Evolutionary conservation across 352 stramenopile species (phyloP).

Genomic region (Globisporangium nodosum): DNA sequence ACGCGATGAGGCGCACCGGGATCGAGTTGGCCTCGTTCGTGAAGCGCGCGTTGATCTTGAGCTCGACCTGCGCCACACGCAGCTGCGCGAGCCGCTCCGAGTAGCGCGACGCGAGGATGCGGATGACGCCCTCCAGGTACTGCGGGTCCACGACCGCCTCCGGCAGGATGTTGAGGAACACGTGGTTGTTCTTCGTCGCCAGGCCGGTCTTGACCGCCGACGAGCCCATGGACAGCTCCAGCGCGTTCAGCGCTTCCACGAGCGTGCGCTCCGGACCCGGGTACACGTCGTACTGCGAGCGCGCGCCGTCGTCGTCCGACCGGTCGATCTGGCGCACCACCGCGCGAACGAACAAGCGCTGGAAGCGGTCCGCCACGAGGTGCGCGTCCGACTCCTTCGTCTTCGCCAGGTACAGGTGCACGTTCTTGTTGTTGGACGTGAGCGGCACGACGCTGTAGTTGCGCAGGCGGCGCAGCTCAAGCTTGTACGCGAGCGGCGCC

Average conservation of each 20-base stretch:
- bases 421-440: conserved; percentile 93
- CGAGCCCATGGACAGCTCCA: conserved; percentile 94
- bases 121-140: conserved; percentile 95
- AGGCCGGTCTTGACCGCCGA: conserved; percentile 76
- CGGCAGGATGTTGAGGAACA: conserved; percentile 98
- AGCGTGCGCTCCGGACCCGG: conserved; percentile 95
- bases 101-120: conserved; percentile 83
- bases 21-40: conserved; percentile 92
- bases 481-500: conserved; percentile 95
- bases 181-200: conserved; percentile 95
- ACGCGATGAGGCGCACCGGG: conserved; percentile 93
- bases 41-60: conserved; percentile 94
- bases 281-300: conserved; percentile 88
- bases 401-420: conserved; percentile 98
- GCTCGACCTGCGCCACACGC: conserved; percentile 95
- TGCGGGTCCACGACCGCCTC: conserved; percentile 93
- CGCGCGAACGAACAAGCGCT: conserved; percentile 95
- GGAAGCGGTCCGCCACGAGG: conserved; percentile 82
- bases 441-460: conserved; percentile 97
- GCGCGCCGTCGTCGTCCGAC: conserved; percentile 60
- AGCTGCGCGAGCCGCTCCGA: conserved; percentile 89
- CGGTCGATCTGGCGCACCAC: conserved; percentile 90
- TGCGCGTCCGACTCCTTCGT: conserved; percentile 83
- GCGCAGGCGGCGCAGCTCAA: conserved; percentile 95
- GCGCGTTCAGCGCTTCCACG: conserved; percentile 96